Percentiles rank a stretch among this genome's conserved stretches.
Conservation (phyloP, 345 rosid species). For the Melaleuca quinquenervia region DNA sequence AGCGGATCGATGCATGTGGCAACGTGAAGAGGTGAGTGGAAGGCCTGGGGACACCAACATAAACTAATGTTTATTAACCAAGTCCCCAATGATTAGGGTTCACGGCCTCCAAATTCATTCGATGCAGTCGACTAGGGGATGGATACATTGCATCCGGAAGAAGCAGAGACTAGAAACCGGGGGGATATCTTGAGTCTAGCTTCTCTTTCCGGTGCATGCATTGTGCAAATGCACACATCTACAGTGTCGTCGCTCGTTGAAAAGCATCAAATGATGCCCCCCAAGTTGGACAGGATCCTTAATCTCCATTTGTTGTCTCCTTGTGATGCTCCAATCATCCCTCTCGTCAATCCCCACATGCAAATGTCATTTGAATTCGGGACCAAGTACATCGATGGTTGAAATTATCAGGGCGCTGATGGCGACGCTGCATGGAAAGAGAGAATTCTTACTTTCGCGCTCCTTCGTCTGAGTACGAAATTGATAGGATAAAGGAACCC, state of each 20-base stretch:
- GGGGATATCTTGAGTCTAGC: background rate
- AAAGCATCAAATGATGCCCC: background rate
- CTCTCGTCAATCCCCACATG: background rate
- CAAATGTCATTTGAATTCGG: background rate
- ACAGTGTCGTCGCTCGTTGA: background rate
- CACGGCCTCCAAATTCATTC: background rate
- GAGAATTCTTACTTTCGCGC: background rate
- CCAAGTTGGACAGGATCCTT: background rate
- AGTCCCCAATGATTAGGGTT: background rate
- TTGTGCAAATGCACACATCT: background rate
- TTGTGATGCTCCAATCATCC: background rate
- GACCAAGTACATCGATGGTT: background rate
- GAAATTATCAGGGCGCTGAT: background rate
- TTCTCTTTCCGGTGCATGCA: background rate
- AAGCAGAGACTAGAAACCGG: background rate
- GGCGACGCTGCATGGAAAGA: background rate
- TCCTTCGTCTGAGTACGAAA: background rate
- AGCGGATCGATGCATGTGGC: conserved; percentile 13
- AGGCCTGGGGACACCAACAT: background rate
- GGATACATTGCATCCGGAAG: conserved; percentile 2
- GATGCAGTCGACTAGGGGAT: background rate
- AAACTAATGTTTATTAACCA: background rate
- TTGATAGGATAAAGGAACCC: background rate
- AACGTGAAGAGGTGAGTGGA: background rate
- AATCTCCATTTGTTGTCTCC: background rate